A percentile compares a stretch with the other conserved stretches of the same genome.
These are phyloP conservation scores for Selaginella moellendorffii DNA, from an alignment of 75 land plant species.

Conservation along the genomic window DNA sequence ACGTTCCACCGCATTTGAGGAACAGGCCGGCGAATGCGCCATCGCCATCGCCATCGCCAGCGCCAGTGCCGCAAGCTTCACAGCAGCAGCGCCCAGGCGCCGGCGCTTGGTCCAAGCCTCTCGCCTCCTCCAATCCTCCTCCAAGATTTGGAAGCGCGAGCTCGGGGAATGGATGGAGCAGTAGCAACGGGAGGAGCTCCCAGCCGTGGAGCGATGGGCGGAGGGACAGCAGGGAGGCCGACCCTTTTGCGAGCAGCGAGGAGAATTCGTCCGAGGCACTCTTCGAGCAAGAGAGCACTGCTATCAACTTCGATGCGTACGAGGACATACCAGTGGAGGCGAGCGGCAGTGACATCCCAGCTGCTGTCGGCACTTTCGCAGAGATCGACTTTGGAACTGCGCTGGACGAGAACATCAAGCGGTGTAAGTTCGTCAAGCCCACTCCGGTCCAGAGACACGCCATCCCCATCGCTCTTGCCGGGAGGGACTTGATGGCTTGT, in stretches of 20 bases:
- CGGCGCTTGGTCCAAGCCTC: background rate
- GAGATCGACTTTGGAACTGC: slow-evolving; percentile 67
- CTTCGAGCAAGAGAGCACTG: slow-evolving; percentile 50
- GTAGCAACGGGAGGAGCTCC: background rate
- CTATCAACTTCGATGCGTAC: slow-evolving; percentile 78
- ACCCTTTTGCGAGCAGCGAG: slow-evolving; percentile 56
- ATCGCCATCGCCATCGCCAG: background rate
- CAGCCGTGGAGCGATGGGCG: slow-evolving; percentile 16
- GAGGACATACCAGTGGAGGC: slow-evolving; percentile 87
- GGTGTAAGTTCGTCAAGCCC: slow-evolving; percentile 80
- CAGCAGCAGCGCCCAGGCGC: background rate
- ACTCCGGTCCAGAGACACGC: slow-evolving; percentile 84
- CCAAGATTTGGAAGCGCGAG: too few relatives aligned
- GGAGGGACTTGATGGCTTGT: slow-evolving; percentile 84
- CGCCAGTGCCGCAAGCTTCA: background rate
- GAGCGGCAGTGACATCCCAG: slow-evolving; percentile 69
- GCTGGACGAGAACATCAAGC: slow-evolving; percentile 47
- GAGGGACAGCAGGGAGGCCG: slow-evolving; percentile 37
- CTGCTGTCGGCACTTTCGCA: slow-evolving; percentile 57
- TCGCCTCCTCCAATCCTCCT: too few relatives aligned
- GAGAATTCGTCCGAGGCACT: slow-evolving; percentile 7
- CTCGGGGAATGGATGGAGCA: background rate
- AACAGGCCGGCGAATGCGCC: slow-evolving; percentile 21
- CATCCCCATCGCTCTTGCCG: slow-evolving; percentile 62
- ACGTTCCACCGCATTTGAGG: slow-evolving; percentile 78